These are phyloP conservation scores for Akanthomyces dipterigenus DNA, from an alignment of 2,329 filamentous ascomycete species.

Conservation along the genomic window DNA sequence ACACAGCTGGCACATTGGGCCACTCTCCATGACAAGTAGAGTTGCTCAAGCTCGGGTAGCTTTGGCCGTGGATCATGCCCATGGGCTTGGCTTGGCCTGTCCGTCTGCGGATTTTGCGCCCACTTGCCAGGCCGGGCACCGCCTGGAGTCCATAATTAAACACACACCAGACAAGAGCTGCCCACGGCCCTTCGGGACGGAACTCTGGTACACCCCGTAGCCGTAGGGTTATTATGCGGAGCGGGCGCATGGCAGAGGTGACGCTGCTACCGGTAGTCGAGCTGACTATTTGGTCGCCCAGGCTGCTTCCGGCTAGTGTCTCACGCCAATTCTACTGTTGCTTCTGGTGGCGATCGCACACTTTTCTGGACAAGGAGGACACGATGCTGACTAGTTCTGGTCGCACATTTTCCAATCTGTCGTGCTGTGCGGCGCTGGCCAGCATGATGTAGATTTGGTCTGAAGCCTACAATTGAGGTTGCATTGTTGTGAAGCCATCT, in stretches of 20 bases:
- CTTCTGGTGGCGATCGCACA: not conserved
- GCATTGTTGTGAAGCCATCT: not conserved
- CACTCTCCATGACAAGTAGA: conserved; percentile 7
- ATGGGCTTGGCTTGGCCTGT: not conserved
- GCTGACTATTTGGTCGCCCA: not conserved
- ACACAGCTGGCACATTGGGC: not conserved
- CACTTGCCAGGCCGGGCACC: not conserved
- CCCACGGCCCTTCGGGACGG: conserved; percentile 2
- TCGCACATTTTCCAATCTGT: not conserved
- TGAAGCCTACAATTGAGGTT: not conserved
- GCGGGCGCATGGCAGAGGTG: not conserved
- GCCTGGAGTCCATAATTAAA: not conserved
- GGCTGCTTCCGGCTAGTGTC: conserved; percentile 7
- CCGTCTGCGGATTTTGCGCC: not conserved
- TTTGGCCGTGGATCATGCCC: conserved; percentile 1
- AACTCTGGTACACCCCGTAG: conserved; percentile 2
- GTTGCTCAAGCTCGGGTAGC: not conserved
- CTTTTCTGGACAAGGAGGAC: not conserved
- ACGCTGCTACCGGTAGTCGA: not conserved
- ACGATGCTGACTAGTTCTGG: not conserved
- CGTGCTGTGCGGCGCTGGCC: not conserved
- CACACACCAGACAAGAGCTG: not conserved
- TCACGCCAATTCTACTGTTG: not conserved
- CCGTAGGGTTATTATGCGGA: not conserved
- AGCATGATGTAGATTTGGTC: no score